Evolutionary conservation across 768 basidiomycete species (phyloP).

Genomic region (Porpolomopsis calyptriformis): DNA sequence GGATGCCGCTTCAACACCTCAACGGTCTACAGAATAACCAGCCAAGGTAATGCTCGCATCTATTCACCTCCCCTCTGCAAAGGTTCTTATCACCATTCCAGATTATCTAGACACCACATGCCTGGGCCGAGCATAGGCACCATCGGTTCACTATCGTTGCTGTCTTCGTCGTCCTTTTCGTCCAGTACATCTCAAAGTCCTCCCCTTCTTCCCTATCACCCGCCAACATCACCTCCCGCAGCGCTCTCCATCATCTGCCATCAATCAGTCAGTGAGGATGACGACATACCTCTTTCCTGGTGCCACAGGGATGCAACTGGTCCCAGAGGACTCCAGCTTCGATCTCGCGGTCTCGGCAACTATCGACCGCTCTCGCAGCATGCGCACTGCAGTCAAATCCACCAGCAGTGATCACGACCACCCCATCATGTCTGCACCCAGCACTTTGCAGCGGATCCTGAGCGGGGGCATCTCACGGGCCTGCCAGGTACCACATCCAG

Average conservation of each 20-base stretch:
- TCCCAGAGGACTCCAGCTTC: not conserved
- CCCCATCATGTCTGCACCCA: too few relatives aligned
- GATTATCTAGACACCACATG: not conserved
- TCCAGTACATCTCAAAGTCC: not conserved
- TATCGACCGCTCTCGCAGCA: not conserved
- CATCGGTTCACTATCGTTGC: conserved; percentile 1
- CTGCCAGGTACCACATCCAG: not conserved
- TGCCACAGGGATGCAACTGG: not conserved
- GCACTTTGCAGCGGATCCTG: too few relatives aligned
- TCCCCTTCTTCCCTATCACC: not conserved
- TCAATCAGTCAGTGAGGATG: not conserved
- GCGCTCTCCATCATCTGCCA: not conserved
- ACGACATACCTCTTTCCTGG: too few relatives aligned
- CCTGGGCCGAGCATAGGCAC: conserved; percentile 5
- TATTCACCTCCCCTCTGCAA: not conserved
- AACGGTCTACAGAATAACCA: not conserved
- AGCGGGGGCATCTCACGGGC: too few relatives aligned
- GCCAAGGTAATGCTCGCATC: conserved; percentile 1
- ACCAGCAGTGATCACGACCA: too few relatives aligned
- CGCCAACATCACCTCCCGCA: not conserved
- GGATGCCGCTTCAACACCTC: conserved; percentile 5
- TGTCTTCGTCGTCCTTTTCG: not conserved
- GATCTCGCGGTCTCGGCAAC: not conserved
- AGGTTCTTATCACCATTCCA: not conserved
- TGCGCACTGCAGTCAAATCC: not conserved